A percentile compares a stretch with the other conserved stretches of the same genome.
Evolutionary conservation across 108 stramenopile species (phyloP).

Genomic region (Epipyxis sp.): DNA sequence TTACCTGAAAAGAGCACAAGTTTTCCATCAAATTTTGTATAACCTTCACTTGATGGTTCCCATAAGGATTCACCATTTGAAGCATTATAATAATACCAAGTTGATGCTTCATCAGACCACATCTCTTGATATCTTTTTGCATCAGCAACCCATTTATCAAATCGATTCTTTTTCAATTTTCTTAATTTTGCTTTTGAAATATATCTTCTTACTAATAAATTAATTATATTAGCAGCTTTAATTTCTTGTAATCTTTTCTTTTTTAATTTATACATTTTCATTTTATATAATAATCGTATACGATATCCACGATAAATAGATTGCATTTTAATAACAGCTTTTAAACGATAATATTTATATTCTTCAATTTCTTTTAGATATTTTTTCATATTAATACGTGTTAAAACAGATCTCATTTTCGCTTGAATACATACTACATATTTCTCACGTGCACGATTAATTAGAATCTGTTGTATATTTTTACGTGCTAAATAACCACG

Average conservation of each 20-base stretch:
- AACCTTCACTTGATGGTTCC: slow-evolving; percentile 13
- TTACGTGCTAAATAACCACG: slow-evolving; percentile 12
- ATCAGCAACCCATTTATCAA: not conserved
- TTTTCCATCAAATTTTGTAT: slow-evolving; percentile 20
- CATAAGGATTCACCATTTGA: slow-evolving; percentile 15
- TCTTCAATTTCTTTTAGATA: slow-evolving; percentile 13
- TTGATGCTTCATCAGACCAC: slow-evolving; percentile 13
- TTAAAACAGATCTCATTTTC: not conserved
- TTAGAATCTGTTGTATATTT: not conserved
- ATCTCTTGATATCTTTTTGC: slow-evolving; percentile 1
- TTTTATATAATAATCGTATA: not conserved
- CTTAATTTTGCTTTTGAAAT: not conserved
- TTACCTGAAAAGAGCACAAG: slow-evolving; percentile 4
- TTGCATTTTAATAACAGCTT: slow-evolving; percentile 9
- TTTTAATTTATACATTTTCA: not conserved
- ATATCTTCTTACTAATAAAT: not conserved
- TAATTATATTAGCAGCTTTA: not conserved
- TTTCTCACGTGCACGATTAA: not conserved
- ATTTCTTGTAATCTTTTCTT: not conserved
- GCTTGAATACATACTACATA: not conserved
- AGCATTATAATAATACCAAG: slow-evolving; percentile 25
- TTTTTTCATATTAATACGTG: not conserved
- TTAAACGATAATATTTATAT: not conserved
- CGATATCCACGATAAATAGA: slow-evolving; percentile 30
- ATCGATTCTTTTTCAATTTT: not conserved